Base-by-base conservation (phyloP, 345 rosid genomes). In the Jatropha curcas region DNA sequence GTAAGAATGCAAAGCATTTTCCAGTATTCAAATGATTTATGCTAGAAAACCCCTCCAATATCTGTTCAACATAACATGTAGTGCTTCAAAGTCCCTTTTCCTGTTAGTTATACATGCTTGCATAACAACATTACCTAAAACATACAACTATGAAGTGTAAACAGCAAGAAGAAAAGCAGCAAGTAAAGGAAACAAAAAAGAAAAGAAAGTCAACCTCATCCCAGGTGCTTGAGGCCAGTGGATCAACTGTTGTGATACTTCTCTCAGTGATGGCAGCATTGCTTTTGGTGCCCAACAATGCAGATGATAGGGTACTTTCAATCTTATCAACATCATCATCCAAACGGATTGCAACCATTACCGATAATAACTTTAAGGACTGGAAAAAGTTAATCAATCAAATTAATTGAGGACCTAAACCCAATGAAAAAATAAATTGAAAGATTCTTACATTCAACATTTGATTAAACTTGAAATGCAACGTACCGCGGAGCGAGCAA, bases 211-310 rank as follows among this genome's bases (percentile, higher is more conserved):
- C 72, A 37, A 96, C 99, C 97, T 93, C 84, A 79, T 91, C 92
- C 98, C 98, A 93, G 67, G 88, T 86, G 86, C 96, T 93, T 60
- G 99, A 90, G 46, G 99, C 98, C 59, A 96, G 84, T 53, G 98
- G 91, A 67, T 96, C 97, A 71, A 66, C 60, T 45, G 82, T 76
- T 73, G 83, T 76, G 74, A 88, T 78, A 80, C 89, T 88, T 87
- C 73, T 88, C 72, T 83, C 87, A 37, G 86, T 85, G 67, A 80
- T 50, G 41, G 66, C 72, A 72, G 74, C 79, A 75, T 62, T 75
- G 71, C 46, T 77, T 43, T 81, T 77, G 60, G 87, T 28, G 63
- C 87, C 92, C 82, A 89, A 45, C 77, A 96, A 84, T 74, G 92
- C 82, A 65, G 81, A 66, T 6, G 87, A 71, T 39, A 96, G 77